Base-by-base conservation (phyloP, 2,329 filamentous ascomycete genomes). In the Rutstroemia sp. region DNA sequence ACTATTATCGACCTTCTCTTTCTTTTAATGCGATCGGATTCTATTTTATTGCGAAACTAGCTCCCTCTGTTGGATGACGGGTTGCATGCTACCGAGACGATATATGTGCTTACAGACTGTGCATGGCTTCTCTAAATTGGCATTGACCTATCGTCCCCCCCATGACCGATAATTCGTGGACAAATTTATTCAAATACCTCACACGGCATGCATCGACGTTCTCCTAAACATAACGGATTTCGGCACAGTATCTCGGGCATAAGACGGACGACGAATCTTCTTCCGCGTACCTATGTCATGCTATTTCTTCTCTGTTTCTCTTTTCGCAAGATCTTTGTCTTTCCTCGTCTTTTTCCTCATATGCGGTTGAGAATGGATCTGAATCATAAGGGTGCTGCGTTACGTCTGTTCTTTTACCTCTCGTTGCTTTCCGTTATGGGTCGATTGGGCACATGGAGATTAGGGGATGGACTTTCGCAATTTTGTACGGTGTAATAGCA, bases 401-500 rank as follows among this genome's bases (percentile, higher is more conserved):
- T 39, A 51, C 27, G 53, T 56, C 47, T 45, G 27, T 58, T 62
- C 64, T 60, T 64, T 56, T 61, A 63, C 56, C 62, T 63, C 61
- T 63, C 62, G 61, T 56, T 62, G 56, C 61, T 63, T 44, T 39
- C 38, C 44, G 39, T 56, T 60, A 58, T 45, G 57, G 58, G 60
- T 57, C 61, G 62, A 61, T 55, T 61, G 61, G 63, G 61, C 62
- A 60, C 9, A 64, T 58, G 60, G 63, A 62, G 65, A 67, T 53
- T 37, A 51, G 25, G 27, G 53, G 50, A 56, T 56, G 53, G 47
- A 42, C 50, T 45, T 38, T 62, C 64, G 66, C 66, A 69, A 70
- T 69, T 65, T 63, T 69, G 65, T 69, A 70, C 60, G 67, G 66
- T 71, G 67, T 70, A 70, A 70, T 70, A 71, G 69, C 67, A 69